phyloP scores from a whole-genome alignment of 2,329 filamentous ascomycete genomes.

The Colletotrichum shisoi region DNA sequence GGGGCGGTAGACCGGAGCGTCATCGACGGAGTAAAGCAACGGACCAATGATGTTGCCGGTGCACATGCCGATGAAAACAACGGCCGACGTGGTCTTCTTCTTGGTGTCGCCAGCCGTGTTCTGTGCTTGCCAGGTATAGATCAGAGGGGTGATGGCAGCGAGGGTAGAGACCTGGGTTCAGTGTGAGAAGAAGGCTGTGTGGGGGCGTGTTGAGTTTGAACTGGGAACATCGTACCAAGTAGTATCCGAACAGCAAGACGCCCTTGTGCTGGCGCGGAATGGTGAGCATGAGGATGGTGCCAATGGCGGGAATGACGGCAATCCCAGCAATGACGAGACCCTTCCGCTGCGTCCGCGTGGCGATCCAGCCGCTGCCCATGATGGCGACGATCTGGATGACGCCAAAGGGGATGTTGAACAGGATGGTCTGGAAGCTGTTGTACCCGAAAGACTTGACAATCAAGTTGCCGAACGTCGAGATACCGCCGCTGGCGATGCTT shows the following conservation, averaged over 20 bases:
- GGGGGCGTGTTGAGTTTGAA: neutral
- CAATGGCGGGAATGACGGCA: constrained; percentile 50
- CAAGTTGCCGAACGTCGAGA: constrained; percentile 64
- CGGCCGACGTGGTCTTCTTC: constrained; percentile 69
- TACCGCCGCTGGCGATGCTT: constrained; percentile 60
- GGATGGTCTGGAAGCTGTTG: constrained; percentile 60
- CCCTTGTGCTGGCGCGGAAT: constrained; percentile 57
- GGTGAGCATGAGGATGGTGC: constrained; percentile 58
- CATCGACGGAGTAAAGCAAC: constrained; percentile 67
- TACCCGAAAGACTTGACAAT: constrained; percentile 66
- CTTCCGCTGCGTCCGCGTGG: constrained; percentile 54
- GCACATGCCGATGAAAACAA: constrained; percentile 71
- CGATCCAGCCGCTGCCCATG: constrained; percentile 60
- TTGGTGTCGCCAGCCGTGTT: constrained; percentile 76
- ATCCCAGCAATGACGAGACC: constrained; percentile 54
- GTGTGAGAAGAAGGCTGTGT: neutral
- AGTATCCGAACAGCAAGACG: constrained; percentile 60
- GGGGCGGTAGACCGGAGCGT: constrained; percentile 63
- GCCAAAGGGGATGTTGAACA: constrained; percentile 67
- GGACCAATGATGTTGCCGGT: constrained; percentile 73
- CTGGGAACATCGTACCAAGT: constrained; percentile 50
- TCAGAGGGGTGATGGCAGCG: constrained; percentile 58
- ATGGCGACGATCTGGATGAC: constrained; percentile 67
- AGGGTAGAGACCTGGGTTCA: constrained; percentile 31
- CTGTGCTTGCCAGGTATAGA: constrained; percentile 68